Percentiles rank a stretch among this genome's conserved stretches.
phyloP scores from a whole-genome alignment of 2,329 filamentous ascomycete genomes.

The Hymenotorrendiella dingleyae region DNA sequence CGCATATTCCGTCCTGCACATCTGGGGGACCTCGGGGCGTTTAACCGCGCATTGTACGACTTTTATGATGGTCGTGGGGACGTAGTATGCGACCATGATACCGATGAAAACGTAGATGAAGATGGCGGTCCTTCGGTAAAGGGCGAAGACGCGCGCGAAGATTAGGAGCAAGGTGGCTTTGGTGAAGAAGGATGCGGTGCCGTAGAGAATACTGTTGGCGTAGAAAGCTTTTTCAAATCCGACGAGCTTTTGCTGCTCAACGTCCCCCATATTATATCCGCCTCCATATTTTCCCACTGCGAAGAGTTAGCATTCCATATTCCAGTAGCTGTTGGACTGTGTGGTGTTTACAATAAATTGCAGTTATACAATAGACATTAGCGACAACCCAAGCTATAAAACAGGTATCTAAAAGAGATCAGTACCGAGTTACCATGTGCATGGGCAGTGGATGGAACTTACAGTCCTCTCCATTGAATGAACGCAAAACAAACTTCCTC shows the following conservation, averaged over 20 bases:
- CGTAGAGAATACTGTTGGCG: slow-evolving; percentile 27
- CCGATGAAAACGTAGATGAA: slow-evolving; percentile 29
- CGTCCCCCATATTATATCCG: slow-evolving; percentile 9
- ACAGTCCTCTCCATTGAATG: not conserved
- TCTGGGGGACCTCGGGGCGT: not conserved
- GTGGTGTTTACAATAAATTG: not conserved
- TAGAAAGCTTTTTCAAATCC: slow-evolving; percentile 17
- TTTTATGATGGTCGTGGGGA: slow-evolving; percentile 28
- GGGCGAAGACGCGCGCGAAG: slow-evolving; percentile 30
- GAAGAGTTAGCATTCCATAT: not conserved
- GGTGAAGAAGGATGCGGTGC: slow-evolving; percentile 28
- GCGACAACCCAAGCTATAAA: not conserved
- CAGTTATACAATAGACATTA: not conserved
- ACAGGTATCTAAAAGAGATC: not conserved
- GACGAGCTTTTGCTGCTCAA: slow-evolving; percentile 6
- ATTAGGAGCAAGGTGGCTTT: slow-evolving; percentile 32
- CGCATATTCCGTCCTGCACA: slow-evolving; percentile 30
- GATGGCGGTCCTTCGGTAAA: slow-evolving; percentile 20
- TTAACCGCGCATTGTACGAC: not conserved
- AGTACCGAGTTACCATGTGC: not conserved
- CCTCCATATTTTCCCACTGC: slow-evolving; percentile 10
- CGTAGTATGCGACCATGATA: slow-evolving; percentile 24
- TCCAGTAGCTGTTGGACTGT: not conserved
- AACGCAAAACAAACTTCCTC: not conserved
- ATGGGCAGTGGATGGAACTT: not conserved